These are phyloP conservation scores for Protomyces inundatus DNA, from an alignment of 1,139 yeast species.

Conservation along the genomic window DNA sequence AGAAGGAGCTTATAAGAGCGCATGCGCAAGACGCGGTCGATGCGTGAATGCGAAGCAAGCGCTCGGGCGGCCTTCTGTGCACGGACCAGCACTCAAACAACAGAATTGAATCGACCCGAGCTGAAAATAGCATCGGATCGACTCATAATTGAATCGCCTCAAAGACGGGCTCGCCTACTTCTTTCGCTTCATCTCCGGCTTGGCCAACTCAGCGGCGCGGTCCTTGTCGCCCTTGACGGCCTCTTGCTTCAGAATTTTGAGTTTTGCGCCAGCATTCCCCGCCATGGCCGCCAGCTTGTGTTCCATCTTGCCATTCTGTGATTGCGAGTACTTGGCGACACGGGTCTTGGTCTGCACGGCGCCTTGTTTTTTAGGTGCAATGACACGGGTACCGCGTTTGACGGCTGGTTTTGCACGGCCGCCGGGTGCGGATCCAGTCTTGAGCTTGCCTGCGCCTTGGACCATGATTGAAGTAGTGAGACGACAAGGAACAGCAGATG, in stretches of 20 bases:
- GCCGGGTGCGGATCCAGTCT: slow-evolving; percentile 1
- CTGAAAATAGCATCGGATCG: no score
- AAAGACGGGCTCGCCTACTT: not conserved
- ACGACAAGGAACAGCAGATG: no score
- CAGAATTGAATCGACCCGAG: no score
- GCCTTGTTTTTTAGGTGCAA: slow-evolving; percentile 14
- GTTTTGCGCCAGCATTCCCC: slow-evolving; percentile 23
- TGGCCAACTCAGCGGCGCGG: slow-evolving; percentile 20
- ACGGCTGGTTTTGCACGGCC: slow-evolving; percentile 14
- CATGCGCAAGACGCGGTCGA: not conserved
- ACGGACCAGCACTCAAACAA: not conserved
- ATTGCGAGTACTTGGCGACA: slow-evolving; percentile 19
- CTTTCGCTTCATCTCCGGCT: slow-evolving; percentile 18
- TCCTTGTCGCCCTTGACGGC: slow-evolving; percentile 21
- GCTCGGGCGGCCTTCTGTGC: not conserved
- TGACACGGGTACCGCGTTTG: slow-evolving; percentile 22
- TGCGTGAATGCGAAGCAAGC: not conserved
- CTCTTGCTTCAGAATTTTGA: slow-evolving; percentile 19
- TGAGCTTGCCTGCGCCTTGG: slow-evolving; percentile 12
- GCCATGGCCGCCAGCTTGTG: slow-evolving; percentile 19
- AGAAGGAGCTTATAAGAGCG: not conserved
- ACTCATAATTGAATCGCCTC: no score
- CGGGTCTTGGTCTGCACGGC: slow-evolving; percentile 15
- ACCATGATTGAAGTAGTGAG: not conserved
- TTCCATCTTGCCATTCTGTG: slow-evolving; percentile 25